A percentile compares a stretch with the other conserved stretches of the same genome.
Conservation (phyloP, 768 basidiomycete genomes). For the Pulveroboletus sp. region DNA sequence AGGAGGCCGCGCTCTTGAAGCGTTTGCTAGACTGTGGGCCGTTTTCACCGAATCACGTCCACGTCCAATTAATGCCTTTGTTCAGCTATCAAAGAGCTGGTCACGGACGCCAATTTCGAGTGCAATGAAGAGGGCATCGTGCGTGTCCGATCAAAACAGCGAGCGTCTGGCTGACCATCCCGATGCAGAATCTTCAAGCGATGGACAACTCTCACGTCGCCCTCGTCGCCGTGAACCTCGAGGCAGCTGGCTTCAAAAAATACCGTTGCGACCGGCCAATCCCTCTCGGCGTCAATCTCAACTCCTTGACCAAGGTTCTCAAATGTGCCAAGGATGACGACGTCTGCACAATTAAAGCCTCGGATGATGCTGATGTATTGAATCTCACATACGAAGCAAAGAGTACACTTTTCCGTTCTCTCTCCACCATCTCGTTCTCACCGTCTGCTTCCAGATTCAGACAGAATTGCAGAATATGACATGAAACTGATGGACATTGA, state of each 20-base stretch:
- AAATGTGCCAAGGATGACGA: constrained; percentile 98
- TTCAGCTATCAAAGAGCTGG: constrained; percentile 94
- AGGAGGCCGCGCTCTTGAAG: constrained; percentile 86
- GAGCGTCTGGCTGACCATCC: background rate
- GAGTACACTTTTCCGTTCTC: constrained; percentile 50
- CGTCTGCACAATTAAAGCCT: constrained; percentile 83
- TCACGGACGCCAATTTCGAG: constrained; percentile 96
- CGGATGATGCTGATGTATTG: constrained; percentile 86
- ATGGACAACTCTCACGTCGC: constrained; percentile 99
- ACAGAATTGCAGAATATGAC: constrained; percentile 95
- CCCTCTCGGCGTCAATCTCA: constrained; percentile 85
- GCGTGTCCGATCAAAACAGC: constrained; percentile 22
- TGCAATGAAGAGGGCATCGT: constrained; percentile 95
- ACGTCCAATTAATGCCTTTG: constrained; percentile 1
- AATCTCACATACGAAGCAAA: constrained; percentile 89
- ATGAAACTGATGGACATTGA: constrained; percentile 99
- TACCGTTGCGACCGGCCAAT: constrained; percentile 96
- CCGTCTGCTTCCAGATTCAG: constrained; percentile 55
- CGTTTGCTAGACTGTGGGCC: constrained; percentile 86
- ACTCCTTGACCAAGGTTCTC: constrained; percentile 88
- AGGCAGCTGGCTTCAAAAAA: constrained; percentile 73
- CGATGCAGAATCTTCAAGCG: constrained; percentile 77
- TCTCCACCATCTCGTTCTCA: background rate
- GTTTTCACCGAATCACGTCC: background rate
- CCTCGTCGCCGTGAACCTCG: constrained; percentile 84